Evolutionary conservation across 176 grass and related monocot species (phyloP).

Genomic region (Oryza rufipogon): DNA sequence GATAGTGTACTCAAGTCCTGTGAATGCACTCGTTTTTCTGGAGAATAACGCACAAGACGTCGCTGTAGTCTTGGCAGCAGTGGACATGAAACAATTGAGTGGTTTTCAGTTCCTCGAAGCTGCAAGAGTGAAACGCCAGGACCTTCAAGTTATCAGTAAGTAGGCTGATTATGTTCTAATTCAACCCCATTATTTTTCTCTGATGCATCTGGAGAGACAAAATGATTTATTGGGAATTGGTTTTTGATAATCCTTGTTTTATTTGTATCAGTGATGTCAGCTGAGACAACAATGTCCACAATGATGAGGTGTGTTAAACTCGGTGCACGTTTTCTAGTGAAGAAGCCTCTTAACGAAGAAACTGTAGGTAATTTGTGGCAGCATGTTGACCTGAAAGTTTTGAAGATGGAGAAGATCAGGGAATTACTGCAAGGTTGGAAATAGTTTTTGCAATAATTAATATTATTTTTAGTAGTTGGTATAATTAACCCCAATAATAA

Average conservation of each 20-base stretch:
- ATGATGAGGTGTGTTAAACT: slow-evolving; percentile 3
- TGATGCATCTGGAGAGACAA: background rate
- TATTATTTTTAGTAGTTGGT: background rate
- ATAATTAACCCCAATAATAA: background rate
- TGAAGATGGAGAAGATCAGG: background rate
- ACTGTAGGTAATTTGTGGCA: background rate
- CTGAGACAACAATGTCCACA: background rate
- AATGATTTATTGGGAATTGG: background rate
- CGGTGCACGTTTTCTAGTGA: slow-evolving; percentile 28
- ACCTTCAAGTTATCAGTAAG: slow-evolving; percentile 56
- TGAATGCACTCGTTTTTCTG: slow-evolving; percentile 24
- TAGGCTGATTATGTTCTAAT: background rate
- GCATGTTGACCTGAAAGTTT: slow-evolving; percentile 5
- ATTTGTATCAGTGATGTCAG: slow-evolving; percentile 24
- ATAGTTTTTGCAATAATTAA: background rate
- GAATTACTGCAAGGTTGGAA: background rate
- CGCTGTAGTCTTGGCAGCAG: slow-evolving; percentile 35
- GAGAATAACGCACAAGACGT: slow-evolving; percentile 21
- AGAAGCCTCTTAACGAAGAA: background rate
- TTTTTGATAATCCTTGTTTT: background rate
- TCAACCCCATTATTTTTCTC: background rate
- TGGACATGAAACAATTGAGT: slow-evolving; percentile 46
- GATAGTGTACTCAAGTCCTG: slow-evolving; percentile 32
- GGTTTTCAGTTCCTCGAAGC: slow-evolving; percentile 40
- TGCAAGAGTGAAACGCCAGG: slow-evolving; percentile 4